phyloP scores from a whole-genome alignment of 257 asterid species.

The Solanum ossicruentum region DNA sequence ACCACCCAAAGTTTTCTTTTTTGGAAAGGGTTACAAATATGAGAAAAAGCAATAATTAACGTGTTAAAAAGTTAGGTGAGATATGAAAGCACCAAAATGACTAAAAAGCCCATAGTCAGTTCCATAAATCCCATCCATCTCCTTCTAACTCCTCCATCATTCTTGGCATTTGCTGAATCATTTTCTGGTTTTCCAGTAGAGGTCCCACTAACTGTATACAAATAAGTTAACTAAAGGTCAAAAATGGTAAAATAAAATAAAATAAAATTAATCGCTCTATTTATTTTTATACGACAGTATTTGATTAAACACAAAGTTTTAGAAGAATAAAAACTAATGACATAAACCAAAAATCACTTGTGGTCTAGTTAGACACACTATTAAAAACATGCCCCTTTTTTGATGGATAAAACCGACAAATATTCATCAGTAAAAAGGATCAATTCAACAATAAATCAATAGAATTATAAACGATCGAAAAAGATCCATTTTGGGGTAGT shows the following conservation, averaged over 20 bases:
- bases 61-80: background rate
- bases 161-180: background rate
- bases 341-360: background rate
- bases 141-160: background rate
- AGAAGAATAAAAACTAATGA: background rate
- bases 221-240: background rate
- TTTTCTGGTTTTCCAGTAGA: background rate
- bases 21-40: background rate
- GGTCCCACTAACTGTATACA: background rate
- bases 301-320: background rate
- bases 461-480: background rate
- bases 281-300: background rate
- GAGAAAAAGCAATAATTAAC: background rate
- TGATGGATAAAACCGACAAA: background rate
- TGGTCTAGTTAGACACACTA: background rate
- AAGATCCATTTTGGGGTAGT: background rate
- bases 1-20: background rate
- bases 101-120: background rate
- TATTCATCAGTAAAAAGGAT: background rate
- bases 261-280: background rate
- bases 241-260: too few species aligned
- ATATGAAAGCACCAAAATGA: conserved; percentile 12
- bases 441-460: background rate
- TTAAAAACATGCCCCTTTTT: background rate
- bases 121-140: background rate